phyloP scores from a whole-genome alignment of 805 yeast genomes.

The Ogataea saltuana region DNA sequence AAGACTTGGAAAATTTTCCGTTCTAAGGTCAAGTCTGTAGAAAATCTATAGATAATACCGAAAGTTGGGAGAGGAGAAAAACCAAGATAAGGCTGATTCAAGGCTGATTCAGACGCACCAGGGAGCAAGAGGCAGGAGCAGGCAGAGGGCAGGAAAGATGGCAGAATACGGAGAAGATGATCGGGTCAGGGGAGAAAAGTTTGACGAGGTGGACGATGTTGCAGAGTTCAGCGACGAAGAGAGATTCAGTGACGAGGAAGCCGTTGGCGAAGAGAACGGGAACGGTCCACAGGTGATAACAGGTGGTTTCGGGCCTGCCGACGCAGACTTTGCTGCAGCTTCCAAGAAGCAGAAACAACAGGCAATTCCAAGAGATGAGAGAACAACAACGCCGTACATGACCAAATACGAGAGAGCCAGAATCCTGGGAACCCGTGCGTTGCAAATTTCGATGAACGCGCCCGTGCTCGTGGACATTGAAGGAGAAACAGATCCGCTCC shows the following conservation, averaged over 20 bases:
- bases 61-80: neutral
- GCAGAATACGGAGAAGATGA: conserved; percentile 65
- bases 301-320: conserved; percentile 68
- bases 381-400: conserved; percentile 98
- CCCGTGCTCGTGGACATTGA: conserved; percentile 97
- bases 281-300: conserved; percentile 68
- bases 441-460: conserved; percentile 97
- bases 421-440: conserved; percentile 94
- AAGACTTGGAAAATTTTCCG: conserved; percentile 1
- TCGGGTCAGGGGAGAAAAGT: conserved; percentile 54
- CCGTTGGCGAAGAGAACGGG: conserved; percentile 64
- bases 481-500: conserved; percentile 98
- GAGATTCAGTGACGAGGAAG: conserved; percentile 45
- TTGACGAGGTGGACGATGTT: conserved; percentile 73
- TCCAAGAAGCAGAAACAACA: conserved; percentile 45
- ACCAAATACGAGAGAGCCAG: conserved; percentile 98
- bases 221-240: conserved; percentile 43
- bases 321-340: conserved; percentile 36
- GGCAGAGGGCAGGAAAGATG: conserved; percentile 35
- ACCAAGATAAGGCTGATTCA: neutral
- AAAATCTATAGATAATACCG: neutral
- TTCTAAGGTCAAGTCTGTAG: neutral
- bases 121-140: neutral
- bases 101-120: neutral
- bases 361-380: conserved; percentile 84